Evolutionary conservation across 495 filamentous ascomycete species (phyloP), one percentile per base, ranked within the genome.

Genomic region (Penicillium cosmopolitanum): DNA sequence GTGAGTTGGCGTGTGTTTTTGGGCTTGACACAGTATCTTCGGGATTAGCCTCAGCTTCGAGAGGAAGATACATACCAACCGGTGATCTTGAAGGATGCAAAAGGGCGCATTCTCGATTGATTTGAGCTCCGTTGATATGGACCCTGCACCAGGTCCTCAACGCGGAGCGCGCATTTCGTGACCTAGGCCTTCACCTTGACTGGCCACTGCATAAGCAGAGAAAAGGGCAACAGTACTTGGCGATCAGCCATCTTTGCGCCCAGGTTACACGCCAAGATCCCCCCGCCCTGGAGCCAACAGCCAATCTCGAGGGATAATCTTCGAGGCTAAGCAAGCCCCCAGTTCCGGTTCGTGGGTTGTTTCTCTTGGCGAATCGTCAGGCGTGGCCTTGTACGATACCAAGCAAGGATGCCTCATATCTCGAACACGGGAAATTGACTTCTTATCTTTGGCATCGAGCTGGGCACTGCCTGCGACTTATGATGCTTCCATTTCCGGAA

Each of bases 221-320:
- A 19, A 16, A 18, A 44, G 4, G n/a, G 8, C 19, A 36, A 19
- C 38, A 31, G 19, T 43, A 12, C 58, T 60, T 61, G 52, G 46
- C 52, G 38, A 55, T 61, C 58, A 61, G 58, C 58, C 52, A 50
- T 21, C 16, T 52, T 55, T 52, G 38, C 52, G 51, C 42, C 50
- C 50, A 25, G 38, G 38, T 28, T 19, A 16, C 50, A 35, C 33
- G 58, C 58, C 58, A 61, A 61, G 58, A 50, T 38, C 11, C 2
- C 11, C 53, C 58, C 44, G 36, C 46, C 53, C 38, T 15, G 9
- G 16, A 16, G 33, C 46, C 46, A 55, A 51, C 55, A 16, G 21
- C 15, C 52, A 38, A 10, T 36, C 21, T 9, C 5, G 50, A 44
- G 13, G 42, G 42, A 10, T n/a, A 0, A 0, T 6, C 42, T 16